These are phyloP conservation scores for Aspergillus sp. DNA, from an alignment of 2,329 filamentous ascomycete species.

Conservation along the genomic window DNA sequence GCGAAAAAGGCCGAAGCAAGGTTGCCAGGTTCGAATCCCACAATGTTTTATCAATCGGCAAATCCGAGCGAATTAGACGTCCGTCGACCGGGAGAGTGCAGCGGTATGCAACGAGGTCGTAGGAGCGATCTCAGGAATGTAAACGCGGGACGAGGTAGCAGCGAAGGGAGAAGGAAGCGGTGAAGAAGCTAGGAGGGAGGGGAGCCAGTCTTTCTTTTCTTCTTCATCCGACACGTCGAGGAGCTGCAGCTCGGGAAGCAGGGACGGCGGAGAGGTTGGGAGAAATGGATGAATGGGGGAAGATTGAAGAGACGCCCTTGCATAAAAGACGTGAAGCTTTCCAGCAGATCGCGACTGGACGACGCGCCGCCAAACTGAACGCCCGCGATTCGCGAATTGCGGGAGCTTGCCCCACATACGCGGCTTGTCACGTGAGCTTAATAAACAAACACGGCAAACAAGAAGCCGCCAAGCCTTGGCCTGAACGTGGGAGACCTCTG, in stretches of 20 bases:
- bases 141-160: constrained; percentile 17
- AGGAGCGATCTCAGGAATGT: constrained; percentile 31
- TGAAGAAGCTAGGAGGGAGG: constrained; percentile 15
- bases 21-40: constrained; percentile 1
- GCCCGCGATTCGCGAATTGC: constrained; percentile 28
- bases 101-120: constrained; percentile 26
- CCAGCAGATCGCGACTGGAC: constrained; percentile 29
- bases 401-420: too few species aligned
- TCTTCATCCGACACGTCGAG: constrained; percentile 10
- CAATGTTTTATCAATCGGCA: constrained; percentile 17
- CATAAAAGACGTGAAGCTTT: constrained; percentile 29
- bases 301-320: constrained; percentile 30
- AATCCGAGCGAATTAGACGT: constrained; percentile 15
- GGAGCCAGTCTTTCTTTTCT: constrained; percentile 12
- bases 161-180: constrained; percentile 16
- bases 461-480: constrained; percentile 15
- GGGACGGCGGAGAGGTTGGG: constrained; percentile 17
- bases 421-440: too few species aligned
- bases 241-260: constrained; percentile 19
- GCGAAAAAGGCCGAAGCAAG: constrained; percentile 15
- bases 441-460: constrained; percentile 29
- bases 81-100: constrained; percentile 35
- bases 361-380: constrained; percentile 42
- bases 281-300: constrained; percentile 16
- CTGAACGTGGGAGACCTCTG: not conserved